Percentiles rank a stretch among this genome's conserved stretches.
phyloP scores from a whole-genome alignment of 805 yeast genomes.

The Suhomyces prunicola region DNA sequence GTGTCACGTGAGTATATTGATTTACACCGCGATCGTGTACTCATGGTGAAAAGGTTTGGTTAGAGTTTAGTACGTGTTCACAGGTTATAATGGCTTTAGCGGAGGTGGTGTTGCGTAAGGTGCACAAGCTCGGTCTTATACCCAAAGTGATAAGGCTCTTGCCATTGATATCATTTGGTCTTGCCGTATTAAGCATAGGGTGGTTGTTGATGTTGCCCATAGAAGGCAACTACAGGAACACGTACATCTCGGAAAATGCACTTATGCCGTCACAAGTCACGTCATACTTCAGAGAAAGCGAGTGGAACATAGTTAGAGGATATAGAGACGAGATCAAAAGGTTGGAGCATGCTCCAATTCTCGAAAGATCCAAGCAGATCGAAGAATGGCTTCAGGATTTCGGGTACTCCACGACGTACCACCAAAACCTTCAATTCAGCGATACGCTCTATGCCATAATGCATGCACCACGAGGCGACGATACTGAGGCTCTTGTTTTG shows the following conservation, averaged over 20 bases:
- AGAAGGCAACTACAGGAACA: constrained; percentile 76
- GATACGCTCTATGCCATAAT: constrained; percentile 68
- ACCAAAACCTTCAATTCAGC: constrained; percentile 41
- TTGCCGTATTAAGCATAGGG: constrained; percentile 32
- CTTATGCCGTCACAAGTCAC: constrained; percentile 95
- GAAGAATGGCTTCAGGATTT: constrained; percentile 62
- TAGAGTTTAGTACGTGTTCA: too few species aligned
- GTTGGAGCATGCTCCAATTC: constrained; percentile 29
- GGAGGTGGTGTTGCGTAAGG: constrained; percentile 36
- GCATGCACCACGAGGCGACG: constrained; percentile 94
- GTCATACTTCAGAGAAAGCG: constrained; percentile 87
- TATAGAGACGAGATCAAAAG: constrained; percentile 58
- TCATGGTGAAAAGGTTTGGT: neutral
- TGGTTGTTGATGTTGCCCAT: constrained; percentile 65
- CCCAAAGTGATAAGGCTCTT: constrained; percentile 33
- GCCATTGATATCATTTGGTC: constrained; percentile 32
- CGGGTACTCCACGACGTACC: constrained; percentile 61
- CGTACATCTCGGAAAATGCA: constrained; percentile 94
- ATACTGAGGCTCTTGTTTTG: constrained; percentile 90
- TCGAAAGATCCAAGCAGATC: constrained; percentile 45
- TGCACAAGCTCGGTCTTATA: constrained; percentile 38
- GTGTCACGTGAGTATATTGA: neutral
- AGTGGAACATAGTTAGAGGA: constrained; percentile 90
- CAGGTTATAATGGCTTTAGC: constrained; percentile 39
- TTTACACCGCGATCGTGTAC: neutral